phyloP scores from a whole-genome alignment of 2,329 filamentous ascomycete genomes.

The Aspergillus tamarii region DNA sequence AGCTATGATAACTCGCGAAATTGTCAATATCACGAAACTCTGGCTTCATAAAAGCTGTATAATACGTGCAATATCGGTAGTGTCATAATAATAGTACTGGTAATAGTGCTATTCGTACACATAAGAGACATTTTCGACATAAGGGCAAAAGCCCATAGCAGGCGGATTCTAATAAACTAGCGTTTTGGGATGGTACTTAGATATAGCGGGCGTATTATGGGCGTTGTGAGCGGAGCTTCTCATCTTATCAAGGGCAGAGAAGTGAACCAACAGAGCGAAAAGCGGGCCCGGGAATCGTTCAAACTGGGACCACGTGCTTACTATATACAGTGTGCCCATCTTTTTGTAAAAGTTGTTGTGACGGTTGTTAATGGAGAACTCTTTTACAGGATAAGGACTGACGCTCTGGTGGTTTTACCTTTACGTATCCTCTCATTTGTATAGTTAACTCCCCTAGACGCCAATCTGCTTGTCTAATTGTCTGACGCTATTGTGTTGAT shows the following conservation, averaged over 20 bases:
- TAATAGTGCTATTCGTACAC: not conserved
- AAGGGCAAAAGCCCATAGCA: not conserved
- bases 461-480: not conserved
- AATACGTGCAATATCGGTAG: not conserved
- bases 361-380: not conserved
- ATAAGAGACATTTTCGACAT: not conserved
- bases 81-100: not conserved
- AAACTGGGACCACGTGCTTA: not conserved
- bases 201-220: not conserved
- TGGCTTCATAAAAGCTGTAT: not conserved
- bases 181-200: not conserved
- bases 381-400: no score
- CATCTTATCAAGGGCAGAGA: no score
- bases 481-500: not conserved
- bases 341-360: not conserved
- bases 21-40: not conserved
- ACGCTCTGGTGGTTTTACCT: no score
- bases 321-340: not conserved
- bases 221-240: not conserved
- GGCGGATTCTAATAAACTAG: not conserved
- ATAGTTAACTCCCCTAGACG: not conserved
- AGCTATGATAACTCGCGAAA: not conserved
- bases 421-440: not conserved
- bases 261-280: no score
- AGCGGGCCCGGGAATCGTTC: no score